Evolutionary conservation across 2,329 filamentous ascomycete genomes (phyloP).

Genomic region (Sporothrix protearum): DNA sequence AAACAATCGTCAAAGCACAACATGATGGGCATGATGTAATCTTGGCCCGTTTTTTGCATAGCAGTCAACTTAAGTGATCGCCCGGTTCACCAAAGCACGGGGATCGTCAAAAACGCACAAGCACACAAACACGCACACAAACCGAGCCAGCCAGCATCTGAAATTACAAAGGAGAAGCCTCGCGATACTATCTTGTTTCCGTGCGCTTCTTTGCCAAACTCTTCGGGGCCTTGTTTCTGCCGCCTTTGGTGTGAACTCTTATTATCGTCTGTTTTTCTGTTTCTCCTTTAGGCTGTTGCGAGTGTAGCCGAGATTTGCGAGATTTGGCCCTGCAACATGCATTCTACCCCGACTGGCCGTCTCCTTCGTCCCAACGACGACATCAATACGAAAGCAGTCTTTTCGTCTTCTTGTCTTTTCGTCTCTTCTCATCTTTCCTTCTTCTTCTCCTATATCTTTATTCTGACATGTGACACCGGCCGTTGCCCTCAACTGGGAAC

Average conservation of each 20-base stretch:
- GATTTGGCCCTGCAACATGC: background rate
- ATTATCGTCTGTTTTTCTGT: background rate
- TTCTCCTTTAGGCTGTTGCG: background rate
- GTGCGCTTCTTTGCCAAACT: background rate
- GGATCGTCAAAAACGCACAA: background rate
- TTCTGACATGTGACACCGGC: slow-evolving; percentile 7
- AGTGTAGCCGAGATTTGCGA: background rate
- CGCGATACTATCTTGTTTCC: background rate
- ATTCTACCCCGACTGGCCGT: background rate
- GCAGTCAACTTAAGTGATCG: too few relatives aligned
- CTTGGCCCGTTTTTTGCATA: background rate
- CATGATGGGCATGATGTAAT: background rate
- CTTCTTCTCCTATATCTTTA: too few relatives aligned
- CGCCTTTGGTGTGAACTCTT: background rate
- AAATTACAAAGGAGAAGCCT: background rate
- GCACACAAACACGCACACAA: background rate
- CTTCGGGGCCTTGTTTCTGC: background rate
- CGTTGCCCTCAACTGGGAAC: background rate
- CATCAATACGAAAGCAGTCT: background rate
- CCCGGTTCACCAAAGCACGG: background rate
- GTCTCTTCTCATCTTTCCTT: background rate
- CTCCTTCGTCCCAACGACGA: background rate
- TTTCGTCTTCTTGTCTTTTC: background rate
- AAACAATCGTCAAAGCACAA: background rate
- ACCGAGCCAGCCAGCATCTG: background rate